Base-by-base conservation (phyloP, 345 rosid genomes). In the Pistacia atlantica region DNA sequence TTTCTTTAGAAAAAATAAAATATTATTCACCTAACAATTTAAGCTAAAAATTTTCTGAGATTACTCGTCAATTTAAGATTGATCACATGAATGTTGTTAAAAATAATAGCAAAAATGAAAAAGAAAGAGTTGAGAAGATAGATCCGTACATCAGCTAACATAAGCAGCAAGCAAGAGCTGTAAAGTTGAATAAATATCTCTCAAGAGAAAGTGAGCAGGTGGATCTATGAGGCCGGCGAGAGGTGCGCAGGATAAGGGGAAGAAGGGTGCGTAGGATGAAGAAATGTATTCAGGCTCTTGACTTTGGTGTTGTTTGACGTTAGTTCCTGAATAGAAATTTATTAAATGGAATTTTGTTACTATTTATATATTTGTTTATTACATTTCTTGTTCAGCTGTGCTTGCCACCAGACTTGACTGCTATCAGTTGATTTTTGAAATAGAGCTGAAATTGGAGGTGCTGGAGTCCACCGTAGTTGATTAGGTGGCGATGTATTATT, bases 211-310 rank as follows among this genome's bases (percentile, higher is more conserved):
- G 61, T 10, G 5, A 38, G 69, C 59, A 54, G 18, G 28, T 51
- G 74, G 80, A 77, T 81, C 80, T 60, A 46, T 12, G 73, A 25
- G 70, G 72, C 65, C 79, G 49, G 59, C 73, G 71, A 74, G 57
- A 56, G 76, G 77, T 75, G 86, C 86, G 86, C 79, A 72, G 79
- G 78, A 75, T 80, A 84, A 67, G 81, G 62, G 45, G 72, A 37
- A 11, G 16, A 31, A 42, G n/a, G 73, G 64, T 38, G 84, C 75
- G 78, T 58, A 75, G 76, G 79, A 75, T 54, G 68, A 60, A 10
- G 61, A 61, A 69, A 49, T 20, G 12, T 46, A 37, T 16, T 4
- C 42, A 57, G 31, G 20, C 17, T 42, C 58, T 69, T 69, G 37
- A 64, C 66, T 61, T 33, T 28, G 64, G 8, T 65, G 12, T 68